phyloP scores from a whole-genome alignment of 305 asterid species.

The Stenogyne calaminthoides region DNA sequence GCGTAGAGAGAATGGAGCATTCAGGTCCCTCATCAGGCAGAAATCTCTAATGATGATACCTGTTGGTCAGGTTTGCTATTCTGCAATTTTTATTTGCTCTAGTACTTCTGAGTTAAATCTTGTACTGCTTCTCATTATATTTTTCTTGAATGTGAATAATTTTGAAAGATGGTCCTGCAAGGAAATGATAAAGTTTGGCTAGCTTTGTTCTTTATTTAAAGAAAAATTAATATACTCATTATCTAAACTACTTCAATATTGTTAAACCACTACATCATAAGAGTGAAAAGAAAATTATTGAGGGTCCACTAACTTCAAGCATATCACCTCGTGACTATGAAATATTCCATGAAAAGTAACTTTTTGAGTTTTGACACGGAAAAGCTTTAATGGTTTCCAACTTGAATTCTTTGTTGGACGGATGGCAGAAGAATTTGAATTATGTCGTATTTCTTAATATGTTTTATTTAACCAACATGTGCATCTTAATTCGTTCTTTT shows the following conservation, averaged over 20 bases:
- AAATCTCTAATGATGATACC: constrained; percentile 95
- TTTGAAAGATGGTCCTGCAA: constrained; percentile 1
- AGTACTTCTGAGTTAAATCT: constrained; percentile 16
- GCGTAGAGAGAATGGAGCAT: constrained; percentile 92
- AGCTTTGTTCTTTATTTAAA: background rate
- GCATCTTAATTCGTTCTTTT: background rate
- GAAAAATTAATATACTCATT: background rate
- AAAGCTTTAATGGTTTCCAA: background rate
- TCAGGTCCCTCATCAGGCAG: constrained; percentile 92
- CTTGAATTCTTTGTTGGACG: background rate
- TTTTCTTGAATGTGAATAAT: constrained; percentile 3
- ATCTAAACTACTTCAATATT: background rate
- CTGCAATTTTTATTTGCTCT: constrained; percentile 21
- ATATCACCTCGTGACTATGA: constrained; percentile 2
- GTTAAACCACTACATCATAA: background rate
- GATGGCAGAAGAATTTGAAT: background rate
- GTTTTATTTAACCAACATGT: background rate
- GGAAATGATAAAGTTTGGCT: background rate
- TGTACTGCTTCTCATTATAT: constrained; percentile 9
- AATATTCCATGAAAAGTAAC: background rate
- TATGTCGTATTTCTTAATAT: background rate
- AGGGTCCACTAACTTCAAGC: background rate
- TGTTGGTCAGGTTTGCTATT: constrained; percentile 67
- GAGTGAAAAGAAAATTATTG: background rate
- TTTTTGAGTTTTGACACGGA: constrained; percentile 13